Base-by-base conservation (phyloP, 225 moss, liverwort and hornwort species). In the Anthoceros angustus region DNA sequence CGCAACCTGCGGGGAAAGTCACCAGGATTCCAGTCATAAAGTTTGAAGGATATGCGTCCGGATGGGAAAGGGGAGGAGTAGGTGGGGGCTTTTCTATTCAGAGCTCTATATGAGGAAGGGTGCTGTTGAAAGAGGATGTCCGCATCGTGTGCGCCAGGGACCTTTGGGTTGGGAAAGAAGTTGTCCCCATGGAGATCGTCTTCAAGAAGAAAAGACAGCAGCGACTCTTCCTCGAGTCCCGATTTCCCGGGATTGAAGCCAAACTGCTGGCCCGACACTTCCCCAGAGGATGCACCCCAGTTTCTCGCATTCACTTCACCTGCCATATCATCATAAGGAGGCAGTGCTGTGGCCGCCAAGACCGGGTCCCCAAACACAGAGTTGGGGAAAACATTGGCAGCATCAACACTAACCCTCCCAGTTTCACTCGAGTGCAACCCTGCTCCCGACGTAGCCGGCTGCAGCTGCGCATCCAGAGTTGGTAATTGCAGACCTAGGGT, bases 21-120 rank as follows among this genome's bases (percentile, higher is more conserved):
- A 70, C 91, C 95, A 42, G 95, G 95, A 74, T 95, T 95, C 95
- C 95, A 95, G 78, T 95, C 91, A 67, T 95, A 95, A 66, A 95
- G 74, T 79, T 95, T 95, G 80, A 95, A 95, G 26, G 95, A 87
- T 50, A 95, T 87, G 63, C 95, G 95, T 40, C 91, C 95, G 14
- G 95, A 88, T 68, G 95, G 95, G 63, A 94, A 90, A 71, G 78
- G 77, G 48, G 94, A 86, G 39, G 80, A 81, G 66, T 95, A 95
- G 38, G 79, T 67, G 62, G 50, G 75, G 67, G 74, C 75, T 71
- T 90, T 88, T 64, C 66, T 79, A 61, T 48, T 63, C 7, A 65
- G 68, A 40, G 42, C 75, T 66, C 75, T 75, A 24, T 76, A 72
- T 42, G 60, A 68, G 64, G 80, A 74, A 66, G 87, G 68, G 23